Base-by-base conservation (phyloP, 106 monocot genomes). In the Posidonia australis region DNA sequence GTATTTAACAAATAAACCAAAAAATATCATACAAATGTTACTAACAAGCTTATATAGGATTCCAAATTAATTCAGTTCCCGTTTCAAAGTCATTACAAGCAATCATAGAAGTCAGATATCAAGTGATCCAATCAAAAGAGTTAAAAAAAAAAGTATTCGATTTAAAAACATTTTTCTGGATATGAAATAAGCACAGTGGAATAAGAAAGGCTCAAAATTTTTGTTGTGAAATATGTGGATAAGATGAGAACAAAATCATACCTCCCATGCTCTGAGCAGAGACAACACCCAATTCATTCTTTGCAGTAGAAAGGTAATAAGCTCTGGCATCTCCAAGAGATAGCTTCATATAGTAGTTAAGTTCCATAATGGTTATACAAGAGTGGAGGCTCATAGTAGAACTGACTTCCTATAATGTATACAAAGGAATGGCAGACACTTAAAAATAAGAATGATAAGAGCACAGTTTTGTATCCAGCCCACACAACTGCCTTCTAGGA, bases 321-420 rank as follows among this genome's bases (percentile, higher is more conserved):
- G 90, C 96, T 69, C 96, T 87, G 65, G 96, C 90, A 77, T 98
- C 96, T 61, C 96, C 96, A 54, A 98, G 85, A 74, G 96, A 98
- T 12, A 98, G 84, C 96, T 98, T 82, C 24, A 68, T 46, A 47
- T 20, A 73, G 31, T 23, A 78, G 63, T 87, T 73, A 96, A 81
- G 84, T 69, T 74, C 46, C 17, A 60, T 68, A 73, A 66, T 54
- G 13, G 9, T 56, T 23, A 24, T 42, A 27, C 23, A 49, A 11
- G 6, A 27, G 12, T 26, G 27, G 17, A 28, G 11, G 53, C 10
- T 53, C 23, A 53, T 12, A 53, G 23, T 10, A 53, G 53, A 10
- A 21, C 20, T 6, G 19, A 22, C 2, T 21, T 2, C 10, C 9
- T 12, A n/a, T 24, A 53, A 9, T 21, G 12, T 10, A 21, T n/a